Evolutionary conservation across 352 stramenopile species (phyloP), one percentile per base, ranked within the genome.

Genomic region (Phytophthora aleatoria): DNA sequence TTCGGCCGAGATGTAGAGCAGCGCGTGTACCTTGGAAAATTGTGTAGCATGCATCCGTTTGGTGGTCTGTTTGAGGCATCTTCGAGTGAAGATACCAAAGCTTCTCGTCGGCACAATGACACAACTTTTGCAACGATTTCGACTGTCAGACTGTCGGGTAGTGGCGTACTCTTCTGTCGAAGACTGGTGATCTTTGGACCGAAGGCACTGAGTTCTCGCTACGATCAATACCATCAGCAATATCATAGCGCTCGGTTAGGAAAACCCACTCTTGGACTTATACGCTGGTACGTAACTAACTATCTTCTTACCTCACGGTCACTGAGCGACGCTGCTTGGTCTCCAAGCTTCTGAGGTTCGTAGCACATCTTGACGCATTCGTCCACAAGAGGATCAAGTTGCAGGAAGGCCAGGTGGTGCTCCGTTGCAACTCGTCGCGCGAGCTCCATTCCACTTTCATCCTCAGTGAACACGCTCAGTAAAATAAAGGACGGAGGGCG

Each of bases 161-260:
- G 39, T 27, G 51, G 42, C 1, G 61, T 47, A 39, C 74, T 85
- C 58, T 92, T 92, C 41, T 81, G 74, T 60, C 71, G 69, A 7
- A 86, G 47, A 12, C 36, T 20, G 2, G 50, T 57, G 12, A 82
- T 67, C 54, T 87, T 90, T 6, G 47, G 50, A 7, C 78, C 84
- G 27, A 92, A 78, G 4, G 52, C 67, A 5, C 79, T 79, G 0
- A 92, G 55, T 30, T 85, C 82, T 20, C 71, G 58, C 84, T 92
- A 55, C 35, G 15, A 31, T 30, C 16, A 27, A 30, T 9, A 15
- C 5, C 27, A 50, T 43, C 5, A 59, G 35, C 20, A 39, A 44
- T 16, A 1, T 20, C 20, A 20, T 20, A 20, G 20, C 20, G 20
- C 20, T 20, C 20, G 20, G 20, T 20, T 20, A 20, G 0, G 20